Base-by-base conservation (phyloP, 768 basidiomycete species). In the Kockovaella imperatae region DNA sequence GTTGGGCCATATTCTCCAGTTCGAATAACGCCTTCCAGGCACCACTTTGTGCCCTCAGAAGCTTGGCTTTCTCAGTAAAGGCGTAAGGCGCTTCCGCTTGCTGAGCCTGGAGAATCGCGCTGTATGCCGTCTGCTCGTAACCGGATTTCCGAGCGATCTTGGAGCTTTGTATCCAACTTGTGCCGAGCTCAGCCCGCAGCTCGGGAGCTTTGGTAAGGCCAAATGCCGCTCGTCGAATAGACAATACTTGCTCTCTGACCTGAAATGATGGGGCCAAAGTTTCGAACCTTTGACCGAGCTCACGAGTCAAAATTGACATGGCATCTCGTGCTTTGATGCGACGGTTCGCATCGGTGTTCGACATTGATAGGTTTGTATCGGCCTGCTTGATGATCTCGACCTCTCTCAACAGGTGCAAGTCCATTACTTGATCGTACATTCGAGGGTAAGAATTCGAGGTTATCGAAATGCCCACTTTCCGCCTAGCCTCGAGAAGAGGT, bases 81-180 rank as follows among this genome's bases (percentile, higher is more conserved):
- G 83, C 79, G 64, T 83, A 89, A 0, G 78, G 77, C 0, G 81
- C 78, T 18, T 80, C 76, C 54, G 75, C 76, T 60, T 87, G 83
- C 47, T 82, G 79, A 0, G 90, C 88, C 71, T 99, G 95, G 0
- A 99, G 77, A 54, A 86, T 80, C 5, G 95, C 90, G 62, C 87
- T 95, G 67, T 97, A 99, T 2, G 95, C 89, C 0, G 93, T 96
- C 73, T 96, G 93, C 76, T 81, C 83, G 67, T 97, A 90, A 0
- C 87, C 85, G 3, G 90, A 86, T 67, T 96, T 99, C 28, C 95
- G 77, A 28, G 95, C 95, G 47, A 90, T 89, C 68, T 91, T 96
- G n/a, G 91, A 84, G 51, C 84, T 96, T 23, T 80, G 76, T 11
- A 97, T 77, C 95, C 95, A 99, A 1, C 87, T 82, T 39, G 78